Evolutionary conservation across 768 basidiomycete genomes (phyloP).

Genomic region (Termitomyces heimii): DNA sequence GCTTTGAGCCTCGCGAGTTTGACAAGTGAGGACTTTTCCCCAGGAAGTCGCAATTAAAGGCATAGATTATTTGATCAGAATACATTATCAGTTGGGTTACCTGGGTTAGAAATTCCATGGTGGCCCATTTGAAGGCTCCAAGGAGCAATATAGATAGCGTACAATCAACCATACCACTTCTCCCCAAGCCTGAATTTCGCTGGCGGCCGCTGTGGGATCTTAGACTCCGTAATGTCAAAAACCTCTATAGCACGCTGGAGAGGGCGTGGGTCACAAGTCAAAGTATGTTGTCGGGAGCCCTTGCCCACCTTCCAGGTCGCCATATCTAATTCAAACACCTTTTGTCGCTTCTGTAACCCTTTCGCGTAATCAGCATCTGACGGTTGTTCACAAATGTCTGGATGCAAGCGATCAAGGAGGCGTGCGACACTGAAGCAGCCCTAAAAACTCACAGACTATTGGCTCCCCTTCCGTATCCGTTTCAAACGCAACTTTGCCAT

Average conservation of each 20-base stretch:
- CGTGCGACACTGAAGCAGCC: background rate
- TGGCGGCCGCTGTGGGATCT: constrained; percentile 69
- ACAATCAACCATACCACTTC: constrained; percentile 68
- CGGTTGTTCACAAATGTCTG: constrained; percentile 63
- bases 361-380: constrained; percentile 55
- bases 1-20: background rate
- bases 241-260: constrained; percentile 79
- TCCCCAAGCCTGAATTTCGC: constrained; percentile 50
- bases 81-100: background rate
- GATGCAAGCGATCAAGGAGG: background rate
- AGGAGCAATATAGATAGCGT: background rate
- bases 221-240: constrained; percentile 71
- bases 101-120: background rate
- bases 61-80: background rate
- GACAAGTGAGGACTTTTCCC: background rate
- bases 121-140: too few species aligned
- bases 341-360: constrained; percentile 71
- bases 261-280: background rate
- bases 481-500: constrained; percentile 76
- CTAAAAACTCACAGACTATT: constrained; percentile 52
- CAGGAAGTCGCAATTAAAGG: background rate
- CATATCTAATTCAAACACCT: constrained; percentile 91
- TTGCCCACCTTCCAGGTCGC: constrained; percentile 74
- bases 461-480: constrained; percentile 64
- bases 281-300: background rate